phyloP scores from a whole-genome alignment of 2,329 filamentous ascomycete species.

The Calonectria multiphialidica region DNA sequence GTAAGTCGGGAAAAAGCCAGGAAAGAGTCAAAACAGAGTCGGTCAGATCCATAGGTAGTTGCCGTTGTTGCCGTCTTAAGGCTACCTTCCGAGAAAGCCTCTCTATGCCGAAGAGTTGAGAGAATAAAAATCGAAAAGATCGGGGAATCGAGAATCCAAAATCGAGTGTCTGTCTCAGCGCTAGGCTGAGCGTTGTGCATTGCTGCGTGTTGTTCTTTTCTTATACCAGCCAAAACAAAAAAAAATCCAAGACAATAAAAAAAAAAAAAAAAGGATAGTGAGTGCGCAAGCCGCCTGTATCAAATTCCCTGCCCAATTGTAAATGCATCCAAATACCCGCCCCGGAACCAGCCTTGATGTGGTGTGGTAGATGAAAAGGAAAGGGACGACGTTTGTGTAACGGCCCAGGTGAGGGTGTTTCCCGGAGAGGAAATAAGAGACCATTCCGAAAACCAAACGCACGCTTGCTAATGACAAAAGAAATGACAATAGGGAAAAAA shows the following conservation, averaged over 20 bases:
- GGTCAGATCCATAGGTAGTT: conserved; percentile 26
- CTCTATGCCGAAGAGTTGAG: conserved; percentile 43
- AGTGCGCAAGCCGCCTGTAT: conserved; percentile 60
- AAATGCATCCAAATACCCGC: conserved; percentile 67
- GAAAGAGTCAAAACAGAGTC: conserved; percentile 53
- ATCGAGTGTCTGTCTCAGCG: conserved; percentile 60
- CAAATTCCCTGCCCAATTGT: conserved; percentile 60
- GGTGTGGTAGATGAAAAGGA: conserved; percentile 50
- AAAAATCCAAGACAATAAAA: conserved; percentile 43
- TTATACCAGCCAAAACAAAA: conserved; percentile 50
- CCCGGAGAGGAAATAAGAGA: conserved; percentile 52
- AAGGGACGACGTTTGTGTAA: conserved; percentile 56
- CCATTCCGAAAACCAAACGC: conserved; percentile 48
- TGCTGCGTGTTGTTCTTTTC: conserved; percentile 74
- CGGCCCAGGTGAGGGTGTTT: conserved; percentile 48
- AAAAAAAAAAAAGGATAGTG: conserved; percentile 44
- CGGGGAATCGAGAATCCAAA: conserved; percentile 54
- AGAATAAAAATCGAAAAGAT: conserved; percentile 40
- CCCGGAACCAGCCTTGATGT: conserved; percentile 68
- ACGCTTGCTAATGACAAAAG: conserved; percentile 60
- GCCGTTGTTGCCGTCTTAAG: conserved; percentile 22
- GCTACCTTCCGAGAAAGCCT: conserved; percentile 43
- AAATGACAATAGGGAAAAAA: conserved; percentile 44
- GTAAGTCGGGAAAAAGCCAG: conserved; percentile 57
- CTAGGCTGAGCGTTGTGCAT: conserved; percentile 68